A percentile compares a stretch with the other conserved stretches of the same genome.
These are phyloP conservation scores for Petrea volubilis DNA, from an alignment of 257 asterid species.

Conservation along the genomic window DNA sequence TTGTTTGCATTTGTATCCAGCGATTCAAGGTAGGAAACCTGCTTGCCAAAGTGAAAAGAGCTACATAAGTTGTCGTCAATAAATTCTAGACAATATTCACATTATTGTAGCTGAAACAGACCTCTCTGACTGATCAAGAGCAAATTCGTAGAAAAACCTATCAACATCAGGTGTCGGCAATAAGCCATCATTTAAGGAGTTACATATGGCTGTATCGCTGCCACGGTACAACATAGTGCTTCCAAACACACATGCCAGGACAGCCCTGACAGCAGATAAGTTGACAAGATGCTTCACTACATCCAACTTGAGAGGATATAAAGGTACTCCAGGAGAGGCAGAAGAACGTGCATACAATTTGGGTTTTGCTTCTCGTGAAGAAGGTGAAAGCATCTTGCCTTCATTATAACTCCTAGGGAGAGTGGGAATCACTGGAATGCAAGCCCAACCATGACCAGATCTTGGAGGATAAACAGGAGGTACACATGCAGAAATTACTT, in stretches of 20 bases:
- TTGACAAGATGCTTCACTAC: conserved; percentile 91
- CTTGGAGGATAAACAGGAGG: conserved; percentile 99
- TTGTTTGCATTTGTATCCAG: conserved; percentile 98
- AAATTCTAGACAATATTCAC: conserved; percentile 22
- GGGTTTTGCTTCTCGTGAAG: conserved; percentile 85
- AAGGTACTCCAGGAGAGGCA: conserved; percentile 82
- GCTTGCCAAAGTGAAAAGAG: conserved; percentile 33
- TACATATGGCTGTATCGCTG: conserved; percentile 66
- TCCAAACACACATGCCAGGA: conserved; percentile 96
- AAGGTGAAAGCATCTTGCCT: conserved; percentile 69
- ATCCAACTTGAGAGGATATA: conserved; percentile 90
- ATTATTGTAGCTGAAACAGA: conserved; percentile 35
- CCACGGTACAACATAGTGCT: conserved; percentile 85
- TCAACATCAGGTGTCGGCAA: conserved; percentile 70
- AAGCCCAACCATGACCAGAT: conserved; percentile 97
- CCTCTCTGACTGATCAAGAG: conserved; percentile 99
- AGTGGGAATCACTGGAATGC: conserved; percentile 89
- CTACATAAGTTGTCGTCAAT: conserved; percentile 24
- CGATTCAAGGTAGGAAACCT: conserved; percentile 97
- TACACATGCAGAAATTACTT: conserved; percentile 94
- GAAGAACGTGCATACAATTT: conserved; percentile 82
- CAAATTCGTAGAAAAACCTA: conserved; percentile 83
- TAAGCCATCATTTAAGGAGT: conserved; percentile 65
- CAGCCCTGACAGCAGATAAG: conserved; percentile 92
- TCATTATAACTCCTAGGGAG: conserved; percentile 61